Evolutionary conservation across 768 basidiomycete genomes (phyloP).

Genomic region (Russula foetens): DNA sequence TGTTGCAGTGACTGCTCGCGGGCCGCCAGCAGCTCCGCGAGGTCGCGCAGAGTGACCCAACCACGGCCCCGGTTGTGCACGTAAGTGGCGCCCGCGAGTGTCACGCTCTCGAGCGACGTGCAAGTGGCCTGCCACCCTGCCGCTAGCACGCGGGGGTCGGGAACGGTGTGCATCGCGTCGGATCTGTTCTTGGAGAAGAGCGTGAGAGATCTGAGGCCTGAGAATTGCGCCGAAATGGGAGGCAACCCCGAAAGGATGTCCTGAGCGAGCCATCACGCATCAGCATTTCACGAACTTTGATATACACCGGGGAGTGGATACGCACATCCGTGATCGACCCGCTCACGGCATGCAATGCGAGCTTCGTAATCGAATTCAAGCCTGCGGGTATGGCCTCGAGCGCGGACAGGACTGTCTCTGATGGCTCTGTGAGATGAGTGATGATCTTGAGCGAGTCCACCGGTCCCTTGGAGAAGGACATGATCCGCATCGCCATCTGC

Average conservation of each 20-base stretch:
- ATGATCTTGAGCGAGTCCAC: constrained; percentile 24
- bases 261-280: constrained; percentile 6
- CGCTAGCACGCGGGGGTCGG: constrained; percentile 12
- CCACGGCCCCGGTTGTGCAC: constrained; percentile 20
- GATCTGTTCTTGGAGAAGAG: constrained; percentile 22
- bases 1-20: constrained; percentile 13
- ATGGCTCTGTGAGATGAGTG: constrained; percentile 14
- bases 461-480: constrained; percentile 21
- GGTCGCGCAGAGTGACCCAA: constrained; percentile 22
- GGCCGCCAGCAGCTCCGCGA: constrained; percentile 16
- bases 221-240: constrained; percentile 22
- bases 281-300: not conserved
- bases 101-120: constrained; percentile 23
- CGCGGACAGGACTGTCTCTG: constrained; percentile 20
- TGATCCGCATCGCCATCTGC: constrained; percentile 20
- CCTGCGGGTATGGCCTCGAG: constrained; percentile 20
- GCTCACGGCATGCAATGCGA: constrained; percentile 23
- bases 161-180: constrained; percentile 20
- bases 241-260: constrained; percentile 22
- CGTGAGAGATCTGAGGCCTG: constrained; percentile 20
- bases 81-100: constrained; percentile 20
- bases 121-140: constrained; percentile 22
- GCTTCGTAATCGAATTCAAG: constrained; percentile 19
- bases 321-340: constrained; percentile 23
- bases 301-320: not conserved